These are phyloP conservation scores for Magnaporthales sp. DNA, from an alignment of 2,329 filamentous ascomycete species.

Conservation along the genomic window DNA sequence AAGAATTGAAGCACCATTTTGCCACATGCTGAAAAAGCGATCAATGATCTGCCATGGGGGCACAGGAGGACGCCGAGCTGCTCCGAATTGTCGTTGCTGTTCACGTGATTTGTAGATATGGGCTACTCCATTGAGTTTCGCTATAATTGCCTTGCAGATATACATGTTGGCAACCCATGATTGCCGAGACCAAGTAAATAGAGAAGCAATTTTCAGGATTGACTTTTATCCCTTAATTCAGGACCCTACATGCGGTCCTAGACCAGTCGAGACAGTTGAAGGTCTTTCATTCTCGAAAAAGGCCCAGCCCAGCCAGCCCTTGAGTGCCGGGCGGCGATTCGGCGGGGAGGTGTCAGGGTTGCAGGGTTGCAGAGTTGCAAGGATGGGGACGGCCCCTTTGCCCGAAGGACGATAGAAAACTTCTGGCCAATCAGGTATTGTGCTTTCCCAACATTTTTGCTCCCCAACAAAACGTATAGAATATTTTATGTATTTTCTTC, in stretches of 20 bases:
- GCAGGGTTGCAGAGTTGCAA: background rate
- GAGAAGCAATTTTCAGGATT: background rate
- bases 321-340: background rate
- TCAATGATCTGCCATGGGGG: too few species aligned
- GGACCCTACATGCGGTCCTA: too few species aligned
- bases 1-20: too few species aligned
- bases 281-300: too few species aligned
- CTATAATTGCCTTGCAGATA: background rate
- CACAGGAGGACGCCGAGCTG: too few species aligned
- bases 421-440: constrained; percentile 3
- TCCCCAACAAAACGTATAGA: constrained; percentile 7
- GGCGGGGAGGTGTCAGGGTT: background rate
- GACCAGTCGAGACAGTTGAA: background rate
- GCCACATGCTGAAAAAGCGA: too few species aligned
- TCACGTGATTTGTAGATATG: background rate
- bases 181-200: background rate
- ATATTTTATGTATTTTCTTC: background rate
- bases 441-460: constrained; percentile 8
- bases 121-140: background rate
- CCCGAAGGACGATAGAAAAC: background rate
- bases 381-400: background rate
- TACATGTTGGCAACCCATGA: background rate
- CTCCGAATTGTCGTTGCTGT: too few species aligned
- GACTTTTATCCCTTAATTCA: background rate
- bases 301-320: background rate